Conservation (phyloP, 129 eudicot species). For the Deinandra increscens region DNA sequence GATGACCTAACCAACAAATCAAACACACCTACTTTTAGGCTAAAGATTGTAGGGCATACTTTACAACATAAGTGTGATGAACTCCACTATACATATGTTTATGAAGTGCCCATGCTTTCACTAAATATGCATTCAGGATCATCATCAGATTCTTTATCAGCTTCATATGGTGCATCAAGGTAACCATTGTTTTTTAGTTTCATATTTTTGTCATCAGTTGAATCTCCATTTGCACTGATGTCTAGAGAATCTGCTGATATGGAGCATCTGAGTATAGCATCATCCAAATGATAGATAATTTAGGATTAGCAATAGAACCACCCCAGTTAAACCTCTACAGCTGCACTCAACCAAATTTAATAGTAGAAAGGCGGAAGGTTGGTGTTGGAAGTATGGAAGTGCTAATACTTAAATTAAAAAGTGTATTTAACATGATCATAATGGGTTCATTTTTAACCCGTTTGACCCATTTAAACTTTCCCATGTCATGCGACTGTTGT, state of each 20-base stretch:
- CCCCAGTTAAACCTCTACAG: not conserved
- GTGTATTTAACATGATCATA: too few relatives aligned
- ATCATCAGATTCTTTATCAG: slow-evolving; percentile 67
- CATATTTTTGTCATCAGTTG: slow-evolving; percentile 65
- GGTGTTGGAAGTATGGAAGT: too few relatives aligned
- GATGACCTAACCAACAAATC: too few relatives aligned
- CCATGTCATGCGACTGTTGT: too few relatives aligned
- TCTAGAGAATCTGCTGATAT: slow-evolving; percentile 87
- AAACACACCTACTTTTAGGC: too few relatives aligned
- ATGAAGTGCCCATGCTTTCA: too few relatives aligned
- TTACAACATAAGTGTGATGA: too few relatives aligned
- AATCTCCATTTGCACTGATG: slow-evolving; percentile 80
- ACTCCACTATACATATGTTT: too few relatives aligned
- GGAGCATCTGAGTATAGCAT: slow-evolving; percentile 72
- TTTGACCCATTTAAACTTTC: too few relatives aligned
- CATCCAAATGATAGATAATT: slow-evolving; percentile 50
- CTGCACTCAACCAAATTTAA: not conserved
- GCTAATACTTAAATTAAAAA: too few relatives aligned
- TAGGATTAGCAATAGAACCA: not conserved
- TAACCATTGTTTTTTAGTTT: slow-evolving; percentile 63
- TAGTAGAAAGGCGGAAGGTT: too few relatives aligned
- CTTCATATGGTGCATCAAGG: slow-evolving; percentile 92
- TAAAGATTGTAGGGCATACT: too few relatives aligned
- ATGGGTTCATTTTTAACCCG: not conserved
- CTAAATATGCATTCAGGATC: slow-evolving; percentile 75